These are phyloP conservation scores for Tillandsia leiboldiana DNA, from an alignment of 176 grass and related monocot genomes.

Conservation along the genomic window DNA sequence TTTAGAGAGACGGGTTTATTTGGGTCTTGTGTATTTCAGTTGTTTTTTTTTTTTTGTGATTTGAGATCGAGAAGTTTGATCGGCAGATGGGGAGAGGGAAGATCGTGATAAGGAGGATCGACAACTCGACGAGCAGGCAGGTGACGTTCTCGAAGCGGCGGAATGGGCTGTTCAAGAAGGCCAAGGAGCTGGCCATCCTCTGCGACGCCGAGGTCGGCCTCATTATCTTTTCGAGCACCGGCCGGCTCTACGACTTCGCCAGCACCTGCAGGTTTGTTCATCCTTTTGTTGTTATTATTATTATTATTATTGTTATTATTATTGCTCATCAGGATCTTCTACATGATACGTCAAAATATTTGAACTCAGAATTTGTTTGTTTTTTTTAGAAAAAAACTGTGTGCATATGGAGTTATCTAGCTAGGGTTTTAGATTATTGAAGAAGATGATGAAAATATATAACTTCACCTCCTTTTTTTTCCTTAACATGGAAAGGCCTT, in stretches of 20 bases:
- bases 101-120: constrained; percentile 86
- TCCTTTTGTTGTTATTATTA: constrained; percentile 5
- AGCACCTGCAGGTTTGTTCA: constrained; percentile 46
- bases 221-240: constrained; percentile 82
- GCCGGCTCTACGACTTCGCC: constrained; percentile 74
- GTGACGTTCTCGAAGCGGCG: constrained; percentile 86
- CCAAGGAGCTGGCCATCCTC: constrained; percentile 83
- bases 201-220: constrained; percentile 94
- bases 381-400: too few relatives aligned
- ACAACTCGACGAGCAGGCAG: constrained; percentile 86
- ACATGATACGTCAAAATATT: too few relatives aligned
- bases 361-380: too few relatives aligned
- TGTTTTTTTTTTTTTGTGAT: too few relatives aligned
- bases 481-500: too few relatives aligned
- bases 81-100: constrained; percentile 75
- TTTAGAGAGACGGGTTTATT: too few relatives aligned
- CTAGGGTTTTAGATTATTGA: too few relatives aligned
- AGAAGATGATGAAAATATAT: too few relatives aligned
- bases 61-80: not conserved
- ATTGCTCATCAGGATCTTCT: not conserved
- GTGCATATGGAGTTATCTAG: too few relatives aligned
- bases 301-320: constrained; percentile 5
- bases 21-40: too few relatives aligned
- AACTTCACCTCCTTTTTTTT: too few relatives aligned
- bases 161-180: constrained; percentile 88